These are phyloP conservation scores for Ilex paraguariensis DNA, from an alignment of 305 asterid species.

Conservation along the genomic window DNA sequence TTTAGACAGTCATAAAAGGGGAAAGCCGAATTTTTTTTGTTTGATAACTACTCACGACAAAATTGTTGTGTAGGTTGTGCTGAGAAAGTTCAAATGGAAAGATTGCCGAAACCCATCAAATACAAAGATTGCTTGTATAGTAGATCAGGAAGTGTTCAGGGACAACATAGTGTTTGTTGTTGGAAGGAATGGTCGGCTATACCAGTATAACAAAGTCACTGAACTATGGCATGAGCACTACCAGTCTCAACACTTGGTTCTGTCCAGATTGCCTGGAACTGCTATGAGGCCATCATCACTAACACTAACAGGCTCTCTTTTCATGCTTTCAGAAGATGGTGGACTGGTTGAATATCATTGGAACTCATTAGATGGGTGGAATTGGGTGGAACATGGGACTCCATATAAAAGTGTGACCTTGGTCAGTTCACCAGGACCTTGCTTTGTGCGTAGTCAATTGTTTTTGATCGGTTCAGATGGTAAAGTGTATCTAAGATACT, in stretches of 20 bases:
- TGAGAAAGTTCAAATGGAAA: conserved; percentile 88
- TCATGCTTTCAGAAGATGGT: conserved; percentile 71
- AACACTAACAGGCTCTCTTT: conserved; percentile 61
- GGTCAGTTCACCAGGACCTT: conserved; percentile 86
- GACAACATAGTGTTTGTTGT: conserved; percentile 62
- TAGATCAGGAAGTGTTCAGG: conserved; percentile 75
- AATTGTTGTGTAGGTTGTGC: conserved; percentile 49
- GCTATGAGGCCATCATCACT: conserved; percentile 38
- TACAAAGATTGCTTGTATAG: conserved; percentile 52
- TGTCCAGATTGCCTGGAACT: conserved; percentile 66
- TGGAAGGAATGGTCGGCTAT: conserved; percentile 59
- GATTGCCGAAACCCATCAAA: conserved; percentile 64
- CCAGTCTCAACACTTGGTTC: conserved; percentile 74
- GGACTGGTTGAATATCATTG: conserved; percentile 72
- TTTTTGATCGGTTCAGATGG: conserved; percentile 78
- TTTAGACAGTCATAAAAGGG: not conserved
- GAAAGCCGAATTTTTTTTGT: not conserved
- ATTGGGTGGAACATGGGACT: conserved; percentile 86
- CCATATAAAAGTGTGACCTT: conserved; percentile 50
- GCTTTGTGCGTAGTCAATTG: conserved; percentile 45
- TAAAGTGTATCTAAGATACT: conserved; percentile 54
- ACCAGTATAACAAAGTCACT: conserved; percentile 79
- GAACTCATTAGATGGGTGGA: conserved; percentile 62
- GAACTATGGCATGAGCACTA: conserved; percentile 78
- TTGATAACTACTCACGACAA: not conserved